phyloP scores from a whole-genome alignment of 352 stramenopile species.

The Pythium sukuiense region DNA sequence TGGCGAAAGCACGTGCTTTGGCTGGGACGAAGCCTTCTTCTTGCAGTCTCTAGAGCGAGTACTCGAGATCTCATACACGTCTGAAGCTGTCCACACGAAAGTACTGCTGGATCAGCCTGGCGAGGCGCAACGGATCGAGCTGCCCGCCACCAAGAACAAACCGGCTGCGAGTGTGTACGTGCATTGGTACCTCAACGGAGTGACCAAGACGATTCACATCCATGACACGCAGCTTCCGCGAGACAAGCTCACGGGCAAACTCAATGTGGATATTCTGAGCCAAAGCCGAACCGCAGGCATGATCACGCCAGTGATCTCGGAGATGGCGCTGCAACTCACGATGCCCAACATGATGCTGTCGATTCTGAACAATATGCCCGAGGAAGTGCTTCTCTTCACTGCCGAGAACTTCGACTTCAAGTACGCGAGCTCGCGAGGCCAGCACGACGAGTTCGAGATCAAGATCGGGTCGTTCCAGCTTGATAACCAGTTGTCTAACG shows the following conservation, averaged over 20 bases:
- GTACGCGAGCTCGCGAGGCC: constrained; percentile 61
- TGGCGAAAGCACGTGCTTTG: constrained; percentile 74
- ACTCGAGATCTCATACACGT: constrained; percentile 57
- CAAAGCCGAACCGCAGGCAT: background rate
- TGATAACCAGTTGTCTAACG: constrained; percentile 74
- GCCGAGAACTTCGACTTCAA: constrained; percentile 65
- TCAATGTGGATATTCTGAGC: constrained; percentile 20
- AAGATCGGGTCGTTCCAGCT: constrained; percentile 84
- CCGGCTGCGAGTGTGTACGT: constrained; percentile 47
- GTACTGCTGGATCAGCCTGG: constrained; percentile 74
- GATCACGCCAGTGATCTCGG: constrained; percentile 41
- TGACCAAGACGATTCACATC: constrained; percentile 83
- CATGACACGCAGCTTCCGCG: constrained; percentile 60
- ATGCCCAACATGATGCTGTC: constrained; percentile 71
- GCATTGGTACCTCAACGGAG: constrained; percentile 78
- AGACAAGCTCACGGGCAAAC: constrained; percentile 68
- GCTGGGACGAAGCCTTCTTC: constrained; percentile 86
- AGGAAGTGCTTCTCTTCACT: constrained; percentile 76
- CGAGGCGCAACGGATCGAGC: constrained; percentile 61
- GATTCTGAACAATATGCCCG: constrained; percentile 67
- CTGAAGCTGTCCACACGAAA: constrained; percentile 43
- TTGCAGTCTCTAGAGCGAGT: constrained; percentile 65
- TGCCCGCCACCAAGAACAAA: constrained; percentile 42
- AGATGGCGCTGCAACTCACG: constrained; percentile 54
- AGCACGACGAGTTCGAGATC: constrained; percentile 82